These are phyloP conservation scores for Cryptosporidium parvum DNA, from an alignment of 169 alveolate species.

Conservation along the genomic window DNA sequence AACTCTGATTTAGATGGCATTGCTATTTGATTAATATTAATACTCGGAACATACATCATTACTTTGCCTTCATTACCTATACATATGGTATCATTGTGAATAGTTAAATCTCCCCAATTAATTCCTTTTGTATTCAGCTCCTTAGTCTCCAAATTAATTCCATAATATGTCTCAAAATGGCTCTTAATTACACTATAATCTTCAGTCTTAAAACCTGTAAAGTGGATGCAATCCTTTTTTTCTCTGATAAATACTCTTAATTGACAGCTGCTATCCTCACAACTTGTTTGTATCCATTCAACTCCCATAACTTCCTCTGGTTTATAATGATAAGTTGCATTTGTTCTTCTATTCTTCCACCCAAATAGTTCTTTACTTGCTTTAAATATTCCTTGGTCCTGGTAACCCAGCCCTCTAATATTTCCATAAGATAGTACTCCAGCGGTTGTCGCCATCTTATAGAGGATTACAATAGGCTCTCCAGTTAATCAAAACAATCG, in stretches of 20 bases:
- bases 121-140: slow-evolving; percentile 87
- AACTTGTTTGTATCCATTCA: slow-evolving; percentile 85
- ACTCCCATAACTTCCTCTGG: slow-evolving; percentile 85
- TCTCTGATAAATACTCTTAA: slow-evolving; percentile 82
- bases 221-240: slow-evolving; percentile 79
- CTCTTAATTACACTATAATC: slow-evolving; percentile 83
- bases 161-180: slow-evolving; percentile 87
- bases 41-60: slow-evolving; percentile 62
- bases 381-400: slow-evolving; percentile 88
- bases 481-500: not conserved
- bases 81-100: slow-evolving; percentile 62
- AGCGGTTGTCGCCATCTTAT: slow-evolving; percentile 14
- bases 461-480: not conserved
- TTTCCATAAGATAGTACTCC: slow-evolving; percentile 66
- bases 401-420: slow-evolving; percentile 66
- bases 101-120: slow-evolving; percentile 93
- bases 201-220: slow-evolving; percentile 62
- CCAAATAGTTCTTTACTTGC: slow-evolving; percentile 91
- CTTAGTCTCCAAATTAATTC: slow-evolving; percentile 77
- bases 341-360: slow-evolving; percentile 91
- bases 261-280: slow-evolving; percentile 79
- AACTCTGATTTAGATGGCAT: slow-evolving; percentile 73
- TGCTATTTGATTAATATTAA: slow-evolving; percentile 60
- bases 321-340: slow-evolving; percentile 88
- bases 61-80: slow-evolving; percentile 51